These are phyloP conservation scores for Yamadazyma mexicana DNA, from an alignment of 1,139 yeast species.

Conservation along the genomic window DNA sequence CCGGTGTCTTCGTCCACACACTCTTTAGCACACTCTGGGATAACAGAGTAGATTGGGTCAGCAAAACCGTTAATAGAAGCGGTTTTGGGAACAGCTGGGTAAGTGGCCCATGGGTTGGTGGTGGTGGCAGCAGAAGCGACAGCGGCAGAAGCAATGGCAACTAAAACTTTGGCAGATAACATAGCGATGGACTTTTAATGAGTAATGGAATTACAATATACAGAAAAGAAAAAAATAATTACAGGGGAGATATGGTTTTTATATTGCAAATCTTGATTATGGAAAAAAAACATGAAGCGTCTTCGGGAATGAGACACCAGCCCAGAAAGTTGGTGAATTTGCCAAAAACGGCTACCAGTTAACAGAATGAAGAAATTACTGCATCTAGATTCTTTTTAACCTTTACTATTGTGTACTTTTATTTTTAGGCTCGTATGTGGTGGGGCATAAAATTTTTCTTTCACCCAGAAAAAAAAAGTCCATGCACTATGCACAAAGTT, in stretches of 20 bases:
- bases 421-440: background rate
- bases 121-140: slow-evolving; percentile 13
- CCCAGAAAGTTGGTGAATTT: background rate
- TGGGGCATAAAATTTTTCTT: background rate
- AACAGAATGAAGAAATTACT: background rate
- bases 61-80: slow-evolving; percentile 55
- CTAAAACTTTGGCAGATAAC: slow-evolving; percentile 14
- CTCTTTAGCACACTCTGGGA: slow-evolving; percentile 45
- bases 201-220: background rate
- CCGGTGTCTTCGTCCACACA: slow-evolving; percentile 40
- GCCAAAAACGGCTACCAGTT: slow-evolving; percentile 3
- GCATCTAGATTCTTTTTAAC: background rate
- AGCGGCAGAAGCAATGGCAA: slow-evolving; percentile 13
- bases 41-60: slow-evolving; percentile 40
- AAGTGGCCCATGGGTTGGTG: slow-evolving; percentile 27
- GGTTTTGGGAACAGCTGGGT: slow-evolving; percentile 50
- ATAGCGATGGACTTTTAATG: slow-evolving; percentile 13
- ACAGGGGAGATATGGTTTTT: slow-evolving; percentile 2
- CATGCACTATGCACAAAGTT: slow-evolving; percentile 18
- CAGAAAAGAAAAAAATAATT: background rate
- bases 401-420: background rate
- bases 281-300: too few species aligned
- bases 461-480: background rate
- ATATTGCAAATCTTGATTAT: slow-evolving; percentile 1
- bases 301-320: background rate